These are phyloP conservation scores for Porcisia hertigi DNA, from an alignment of 208 protist genomes.

Conservation along the genomic window DNA sequence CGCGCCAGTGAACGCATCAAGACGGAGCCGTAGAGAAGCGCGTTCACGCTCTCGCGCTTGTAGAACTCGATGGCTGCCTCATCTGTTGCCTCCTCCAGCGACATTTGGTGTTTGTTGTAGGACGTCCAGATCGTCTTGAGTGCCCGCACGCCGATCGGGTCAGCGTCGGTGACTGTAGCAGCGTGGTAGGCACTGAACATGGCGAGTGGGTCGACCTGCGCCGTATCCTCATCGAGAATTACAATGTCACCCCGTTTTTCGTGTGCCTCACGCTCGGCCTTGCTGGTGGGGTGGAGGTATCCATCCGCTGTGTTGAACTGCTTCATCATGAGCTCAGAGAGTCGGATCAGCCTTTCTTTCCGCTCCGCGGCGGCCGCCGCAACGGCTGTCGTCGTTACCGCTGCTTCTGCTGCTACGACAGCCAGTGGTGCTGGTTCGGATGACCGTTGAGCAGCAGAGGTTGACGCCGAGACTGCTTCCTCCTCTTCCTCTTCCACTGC, in stretches of 20 bases:
- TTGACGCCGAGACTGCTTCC: neutral
- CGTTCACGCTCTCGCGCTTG: slow-evolving; percentile 77
- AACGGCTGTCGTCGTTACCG: slow-evolving; percentile 8
- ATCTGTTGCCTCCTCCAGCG: slow-evolving; percentile 53
- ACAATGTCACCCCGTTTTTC: slow-evolving; percentile 68
- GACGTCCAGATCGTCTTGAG: slow-evolving; percentile 70
- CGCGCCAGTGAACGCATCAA: slow-evolving; percentile 75
- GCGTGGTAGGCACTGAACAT: slow-evolving; percentile 77
- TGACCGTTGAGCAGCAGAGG: neutral
- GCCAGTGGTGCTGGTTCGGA: slow-evolving; percentile 5
- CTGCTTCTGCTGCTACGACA: neutral
- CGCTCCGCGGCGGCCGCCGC: slow-evolving; percentile 4
- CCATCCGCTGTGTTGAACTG: slow-evolving; percentile 88
- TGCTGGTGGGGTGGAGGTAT: slow-evolving; percentile 59
- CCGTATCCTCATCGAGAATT: slow-evolving; percentile 65
- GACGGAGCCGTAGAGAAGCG: slow-evolving; percentile 74
- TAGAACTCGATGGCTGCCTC: slow-evolving; percentile 50
- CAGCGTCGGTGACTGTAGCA: slow-evolving; percentile 35
- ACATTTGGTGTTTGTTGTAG: slow-evolving; percentile 73
- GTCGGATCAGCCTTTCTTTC: slow-evolving; percentile 42
- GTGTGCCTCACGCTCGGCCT: slow-evolving; percentile 50
- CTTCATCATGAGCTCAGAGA: slow-evolving; percentile 77
- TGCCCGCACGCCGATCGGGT: slow-evolving; percentile 58
- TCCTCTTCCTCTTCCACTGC: slow-evolving; percentile 31
- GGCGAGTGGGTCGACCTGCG: slow-evolving; percentile 73